Evolutionary conservation across 768 basidiomycete species (phyloP), one percentile per base, ranked within the genome.

Genomic region (Suillus lakei): DNA sequence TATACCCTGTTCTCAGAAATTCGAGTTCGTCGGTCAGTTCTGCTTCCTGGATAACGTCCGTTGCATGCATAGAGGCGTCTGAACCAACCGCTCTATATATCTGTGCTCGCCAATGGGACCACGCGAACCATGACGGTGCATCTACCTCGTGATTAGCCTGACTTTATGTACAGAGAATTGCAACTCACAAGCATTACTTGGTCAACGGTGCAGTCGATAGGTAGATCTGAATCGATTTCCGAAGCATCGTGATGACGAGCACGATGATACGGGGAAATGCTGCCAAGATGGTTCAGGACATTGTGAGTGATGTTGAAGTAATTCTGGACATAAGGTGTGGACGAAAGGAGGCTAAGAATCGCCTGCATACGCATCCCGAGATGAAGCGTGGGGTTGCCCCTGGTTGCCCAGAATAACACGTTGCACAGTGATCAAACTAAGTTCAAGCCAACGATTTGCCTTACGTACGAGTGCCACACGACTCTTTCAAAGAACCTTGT

Each of bases 131-230:
- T 80, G 79, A 38, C 78, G 66, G 63, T 74, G 74, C 74, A 79
- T 76, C 78, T 80, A 60, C 10, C 39, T 59, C 12, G 26, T 54
- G 44, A 38, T 53, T 21, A 43, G 51, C 39, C 28, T 23, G 18
- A 36, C 13, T 36, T 50, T 38, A 21, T 34, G 23, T 21, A 34
- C 26, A 7, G 15, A 30, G 15, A 26, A 62, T 38, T 13, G 8
- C 38, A 23, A 60, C 72, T 56, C 68, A 82, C 81, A 67, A 79
- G 62, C 70, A 79, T 70, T 64, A 81, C 78, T 67, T 81, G 79
- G 48, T 79, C 74, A 41, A 83, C 75, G 55, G 65, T 70, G 67
- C 81, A 80, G 70, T 82, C 81, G 32, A 60, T 69, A 9, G 81
- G 79, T 8, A 82, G 74, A 13, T 59, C 28, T 28, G 38, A 41